Evolutionary conservation across 208 protist species (phyloP), one percentile per base, ranked within the genome.

Genomic region (Leishmania major): DNA sequence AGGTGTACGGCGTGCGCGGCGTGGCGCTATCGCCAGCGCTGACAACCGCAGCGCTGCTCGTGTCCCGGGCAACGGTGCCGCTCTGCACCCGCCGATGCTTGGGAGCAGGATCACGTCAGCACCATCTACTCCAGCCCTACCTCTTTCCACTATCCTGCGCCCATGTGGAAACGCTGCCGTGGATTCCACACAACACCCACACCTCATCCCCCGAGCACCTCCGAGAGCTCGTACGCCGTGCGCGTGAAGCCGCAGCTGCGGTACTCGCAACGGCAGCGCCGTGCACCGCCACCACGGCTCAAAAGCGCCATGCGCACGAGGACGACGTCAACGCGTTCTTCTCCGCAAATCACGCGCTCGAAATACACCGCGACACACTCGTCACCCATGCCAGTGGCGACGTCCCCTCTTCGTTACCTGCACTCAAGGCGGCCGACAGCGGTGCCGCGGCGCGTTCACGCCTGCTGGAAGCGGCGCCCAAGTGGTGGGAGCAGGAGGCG

Each of bases 271-370:
- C 73, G 19, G 73, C 51, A n/a, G 51, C 51, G 35, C 51, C 73
- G 1, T 45, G 2, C 2, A 2, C 35, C 3, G 25, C 40, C 5
- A 8, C 45, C 43, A 10, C 70, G 35, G 45, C 45, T 17, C 43
- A 28, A 7, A 53, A 6, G 70, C 45, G 28, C 28, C 70, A 55
- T 2, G 3, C 47, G 19, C 45, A n/a, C 7, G 43, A 79, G 13
- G 80, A 85, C 13, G 82, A 85, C 64, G 64, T 70, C 17, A 66
- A 74, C 31, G 73, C 49, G 37, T 85, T 85, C 59, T 85, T 85
- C n/a, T 47, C 40, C 17, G 71, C 69, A 1, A 78, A 67, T 67
- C 3, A 19, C 6, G 62, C n/a, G 2, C 59, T 85, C 19, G 43
- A 78, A 55, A 57, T 85, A 3, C 2, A 67, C 37, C 13, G 47